Evolutionary conservation across 495 filamentous ascomycete genomes (phyloP).

Genomic region (Cladorrhinum samala): DNA sequence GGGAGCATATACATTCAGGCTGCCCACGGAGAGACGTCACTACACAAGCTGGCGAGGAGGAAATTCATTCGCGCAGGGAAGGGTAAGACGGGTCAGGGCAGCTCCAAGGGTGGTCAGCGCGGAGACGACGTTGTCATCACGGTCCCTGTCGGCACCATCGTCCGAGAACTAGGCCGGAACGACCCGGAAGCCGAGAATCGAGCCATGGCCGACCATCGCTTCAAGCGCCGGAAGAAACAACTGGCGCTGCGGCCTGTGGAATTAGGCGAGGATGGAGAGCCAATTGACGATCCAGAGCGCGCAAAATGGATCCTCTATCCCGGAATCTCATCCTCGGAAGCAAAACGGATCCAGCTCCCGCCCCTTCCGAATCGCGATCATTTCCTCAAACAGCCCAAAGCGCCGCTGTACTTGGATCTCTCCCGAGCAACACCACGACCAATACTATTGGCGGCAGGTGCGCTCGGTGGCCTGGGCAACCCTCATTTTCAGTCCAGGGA

Average conservation of each 20-base stretch:
- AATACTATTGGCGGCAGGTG: constrained; percentile 84
- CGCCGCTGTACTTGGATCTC: constrained; percentile 75
- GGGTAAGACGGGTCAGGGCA: constrained; percentile 82
- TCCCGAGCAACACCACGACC: constrained; percentile 73
- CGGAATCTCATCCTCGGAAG: constrained; percentile 60
- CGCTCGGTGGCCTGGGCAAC: constrained; percentile 85
- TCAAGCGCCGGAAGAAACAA: constrained; percentile 19
- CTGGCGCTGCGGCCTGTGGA: constrained; percentile 24
- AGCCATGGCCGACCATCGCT: constrained; percentile 17
- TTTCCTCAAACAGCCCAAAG: constrained; percentile 57
- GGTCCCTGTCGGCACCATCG: constrained; percentile 88
- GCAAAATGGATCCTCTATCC: constrained; percentile 86
- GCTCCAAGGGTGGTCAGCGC: constrained; percentile 67
- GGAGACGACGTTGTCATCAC: constrained; percentile 83
- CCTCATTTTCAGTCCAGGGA: constrained; percentile 77
- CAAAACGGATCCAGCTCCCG: constrained; percentile 56
- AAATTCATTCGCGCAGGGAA: constrained; percentile 69
- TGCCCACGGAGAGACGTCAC: constrained; percentile 77
- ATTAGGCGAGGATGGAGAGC: constrained; percentile 29
- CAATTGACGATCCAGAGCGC: constrained; percentile 33
- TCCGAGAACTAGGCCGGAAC: constrained; percentile 69
- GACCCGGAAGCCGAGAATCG: constrained; percentile 65
- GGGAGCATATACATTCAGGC: constrained; percentile 94
- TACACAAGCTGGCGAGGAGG: constrained; percentile 83
- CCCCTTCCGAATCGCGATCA: constrained; percentile 47